Percentiles rank a stretch among this genome's conserved stretches.
phyloP scores from a whole-genome alignment of 1,284 basidiomycete species.

The Ustilago cynodontis region DNA sequence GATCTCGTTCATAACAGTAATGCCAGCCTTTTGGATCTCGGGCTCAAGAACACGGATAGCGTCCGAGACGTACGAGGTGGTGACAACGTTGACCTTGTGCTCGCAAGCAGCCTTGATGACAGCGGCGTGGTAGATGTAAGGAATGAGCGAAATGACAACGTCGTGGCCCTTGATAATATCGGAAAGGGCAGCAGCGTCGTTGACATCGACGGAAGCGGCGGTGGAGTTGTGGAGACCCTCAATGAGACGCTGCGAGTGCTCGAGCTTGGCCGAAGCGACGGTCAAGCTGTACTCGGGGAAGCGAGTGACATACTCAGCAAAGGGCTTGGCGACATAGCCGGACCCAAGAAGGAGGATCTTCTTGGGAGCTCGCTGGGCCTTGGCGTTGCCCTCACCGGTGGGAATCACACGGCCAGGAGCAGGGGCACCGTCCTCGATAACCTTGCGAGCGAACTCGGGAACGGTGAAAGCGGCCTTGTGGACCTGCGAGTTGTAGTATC shows the following conservation, averaged over 20 bases:
- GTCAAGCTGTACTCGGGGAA: slow-evolving; percentile 86
- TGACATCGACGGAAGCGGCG: slow-evolving; percentile 86
- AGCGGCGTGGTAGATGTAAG: slow-evolving; percentile 89
- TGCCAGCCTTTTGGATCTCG: slow-evolving; percentile 87
- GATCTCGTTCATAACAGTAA: slow-evolving; percentile 97
- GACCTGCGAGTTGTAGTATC: slow-evolving; percentile 88
- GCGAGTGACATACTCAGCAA: slow-evolving; percentile 91
- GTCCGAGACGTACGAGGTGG: slow-evolving; percentile 94
- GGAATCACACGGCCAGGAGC: slow-evolving; percentile 66
- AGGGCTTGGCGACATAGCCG: slow-evolving; percentile 93
- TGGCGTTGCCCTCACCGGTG: slow-evolving; percentile 73
- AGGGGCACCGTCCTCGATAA: slow-evolving; percentile 68
- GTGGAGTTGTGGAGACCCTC: slow-evolving; percentile 78
- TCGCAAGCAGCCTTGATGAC: slow-evolving; percentile 97
- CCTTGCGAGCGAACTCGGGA: slow-evolving; percentile 85
- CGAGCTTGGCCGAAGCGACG: slow-evolving; percentile 72
- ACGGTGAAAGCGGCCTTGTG: slow-evolving; percentile 88
- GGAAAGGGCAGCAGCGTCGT: slow-evolving; percentile 80
- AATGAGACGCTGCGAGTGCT: slow-evolving; percentile 78
- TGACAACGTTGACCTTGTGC: slow-evolving; percentile 93
- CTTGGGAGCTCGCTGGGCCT: slow-evolving; percentile 71
- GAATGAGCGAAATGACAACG: slow-evolving; percentile 95
- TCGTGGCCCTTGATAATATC: slow-evolving; percentile 85
- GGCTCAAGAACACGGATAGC: slow-evolving; percentile 89
- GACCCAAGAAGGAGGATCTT: slow-evolving; percentile 93